Evolutionary conservation across 2,329 filamentous ascomycete genomes (phyloP), one percentile per base, ranked within the genome.

Genomic region (Diaporthe helianthi): DNA sequence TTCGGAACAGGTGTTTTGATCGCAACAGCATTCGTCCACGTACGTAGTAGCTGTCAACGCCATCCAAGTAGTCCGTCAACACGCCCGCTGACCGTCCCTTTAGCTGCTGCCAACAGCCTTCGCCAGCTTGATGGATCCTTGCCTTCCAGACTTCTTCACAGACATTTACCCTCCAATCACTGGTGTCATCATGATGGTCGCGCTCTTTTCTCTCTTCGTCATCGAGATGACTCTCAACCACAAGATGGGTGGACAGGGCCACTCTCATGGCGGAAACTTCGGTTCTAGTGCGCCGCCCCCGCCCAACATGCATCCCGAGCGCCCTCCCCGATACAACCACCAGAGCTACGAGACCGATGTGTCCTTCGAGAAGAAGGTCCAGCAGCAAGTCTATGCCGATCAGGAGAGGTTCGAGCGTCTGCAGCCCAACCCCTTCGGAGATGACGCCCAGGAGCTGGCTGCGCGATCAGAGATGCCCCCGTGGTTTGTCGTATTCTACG

Each of bases 1-100:
- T 90, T 91, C 72, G 89, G 90, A 76, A 93, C 90, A 0, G 90
- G 90, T 71, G 90, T 93, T 22, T 82, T 93, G 46, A 86, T 93
- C 69, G 90, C 90, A 31, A 93, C 90, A 2, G 90, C 90, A 3
- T 93, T 93, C 73, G 90, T 92, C 24, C 90, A 93, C 83, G 83
- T 89, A 74, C 73, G 83, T 78, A 36, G 33, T 26, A 36, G 26
- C 67, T 46, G 47, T 24, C 38, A 17, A 41, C 17, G 8, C 5
- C 22, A 22, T 26, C n/a, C 4, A 47, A 29, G 26, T 49, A 29
- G n/a, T 29, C 29, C 49, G 15, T 47, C 19, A 26, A 46, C 22
- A 19, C 29, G 12, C n/a, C 41, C 26, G 12, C 58, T 61, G 41
- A 61, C 58, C 15, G 41, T 17, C 41, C 41, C 24, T n/a, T 29